Base-by-base conservation (phyloP, 2,329 filamentous ascomycete genomes). In the Nannizzia gypsea region DNA sequence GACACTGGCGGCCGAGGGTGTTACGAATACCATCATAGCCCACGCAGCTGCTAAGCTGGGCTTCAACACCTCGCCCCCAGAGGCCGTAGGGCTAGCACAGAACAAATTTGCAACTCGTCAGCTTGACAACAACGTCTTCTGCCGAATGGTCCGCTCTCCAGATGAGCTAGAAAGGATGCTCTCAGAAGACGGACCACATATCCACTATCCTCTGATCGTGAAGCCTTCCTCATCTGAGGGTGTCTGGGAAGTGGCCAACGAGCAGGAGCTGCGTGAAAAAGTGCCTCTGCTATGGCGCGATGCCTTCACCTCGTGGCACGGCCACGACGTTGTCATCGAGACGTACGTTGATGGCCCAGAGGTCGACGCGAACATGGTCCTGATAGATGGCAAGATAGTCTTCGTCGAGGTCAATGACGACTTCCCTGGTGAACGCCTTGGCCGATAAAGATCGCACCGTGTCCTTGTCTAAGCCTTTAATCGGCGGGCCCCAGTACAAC, bases 291-390 rank as follows among this genome's bases (percentile, higher is more conserved):
- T 40, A 40, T 40, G 38, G 38, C 38, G 38, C n/a, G 38, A 40
- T 8, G 13, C 38, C 38, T 40, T 40, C 15, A 40, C 46, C 26
- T 2, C 17, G 22, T 52, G 17, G 46, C 46, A 52, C 11, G 38
- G 65, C 15, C 59, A 38, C 1, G 61, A 66, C 6, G 65, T 76
- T 17, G 65, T 76, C 1, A 64, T 77, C 1, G 74, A 78, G 58
- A 63, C 66, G 5, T 77, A 77, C 58, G 62, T 72, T 20, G 69
- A 71, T 8, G 76, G 75, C 0, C 75, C 75, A 0, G 76, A 78
- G 59, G 66, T 77, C 1, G 75, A 77, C 60, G 71, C 68, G 56
- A 77, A 77, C 63, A 66, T 78, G 26, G 68, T 74, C 3, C 58
- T 78, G 0, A 64, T 66, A n/a, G 66, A 77, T 56, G 74, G 74